These are phyloP conservation scores for Acorus calamus DNA, from an alignment of 106 monocot genomes.

Conservation along the genomic window DNA sequence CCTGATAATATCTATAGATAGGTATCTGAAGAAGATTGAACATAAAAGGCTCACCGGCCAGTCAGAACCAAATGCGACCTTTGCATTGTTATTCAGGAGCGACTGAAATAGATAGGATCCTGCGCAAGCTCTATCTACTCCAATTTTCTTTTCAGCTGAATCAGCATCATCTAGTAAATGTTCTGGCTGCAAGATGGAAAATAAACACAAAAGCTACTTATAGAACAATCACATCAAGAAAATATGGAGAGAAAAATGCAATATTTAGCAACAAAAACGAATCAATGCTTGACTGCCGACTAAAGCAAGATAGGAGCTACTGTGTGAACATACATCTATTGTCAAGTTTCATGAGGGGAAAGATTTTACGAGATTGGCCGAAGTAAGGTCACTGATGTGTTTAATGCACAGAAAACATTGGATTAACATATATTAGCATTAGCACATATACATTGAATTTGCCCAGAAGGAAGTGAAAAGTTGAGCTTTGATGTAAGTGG, in stretches of 20 bases:
- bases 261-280: neutral
- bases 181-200: constrained; percentile 48
- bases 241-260: too few species aligned
- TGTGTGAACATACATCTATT: too few species aligned
- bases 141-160: constrained; percentile 72
- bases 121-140: constrained; percentile 33
- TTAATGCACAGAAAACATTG: too few species aligned
- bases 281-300: neutral
- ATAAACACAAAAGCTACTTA: neutral
- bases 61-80: constrained; percentile 86
- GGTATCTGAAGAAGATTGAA: neutral
- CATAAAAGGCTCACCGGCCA: constrained; percentile 63
- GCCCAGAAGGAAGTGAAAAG: too few species aligned
- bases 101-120: constrained; percentile 83
- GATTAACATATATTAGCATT: too few species aligned
- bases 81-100: constrained; percentile 36
- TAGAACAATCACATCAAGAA: too few species aligned
- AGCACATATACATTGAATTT: too few species aligned
- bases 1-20: too few species aligned
- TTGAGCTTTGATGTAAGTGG: too few species aligned
- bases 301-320: neutral
- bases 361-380: too few species aligned
- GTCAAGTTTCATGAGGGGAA: too few species aligned
- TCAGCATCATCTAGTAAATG: constrained; percentile 71
- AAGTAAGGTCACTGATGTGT: too few species aligned